These are phyloP conservation scores for Clavispora santaluciae DNA, from an alignment of 805 yeast species.

Conservation along the genomic window DNA sequence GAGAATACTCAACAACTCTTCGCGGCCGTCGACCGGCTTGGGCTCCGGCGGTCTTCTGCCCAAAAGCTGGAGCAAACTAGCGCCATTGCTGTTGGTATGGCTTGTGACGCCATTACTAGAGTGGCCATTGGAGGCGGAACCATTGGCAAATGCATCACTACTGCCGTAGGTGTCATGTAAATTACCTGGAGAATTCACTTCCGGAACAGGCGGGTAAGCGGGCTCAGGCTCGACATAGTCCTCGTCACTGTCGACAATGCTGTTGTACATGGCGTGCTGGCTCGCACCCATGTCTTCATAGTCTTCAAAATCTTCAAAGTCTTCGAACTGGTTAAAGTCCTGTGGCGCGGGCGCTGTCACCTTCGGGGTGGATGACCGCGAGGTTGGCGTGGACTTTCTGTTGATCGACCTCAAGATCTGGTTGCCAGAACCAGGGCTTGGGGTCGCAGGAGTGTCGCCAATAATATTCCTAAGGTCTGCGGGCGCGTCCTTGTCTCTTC, in stretches of 20 bases:
- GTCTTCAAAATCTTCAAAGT: conserved; percentile 27
- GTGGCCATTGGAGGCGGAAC: background rate
- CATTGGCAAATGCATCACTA: background rate
- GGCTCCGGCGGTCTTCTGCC: conserved; percentile 3
- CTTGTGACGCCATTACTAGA: conserved; percentile 1
- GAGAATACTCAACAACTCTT: conserved; percentile 18
- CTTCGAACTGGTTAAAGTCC: conserved; percentile 30
- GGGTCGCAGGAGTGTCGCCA: background rate
- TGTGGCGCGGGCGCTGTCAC: conserved; percentile 4
- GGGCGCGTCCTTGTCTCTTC: conserved; percentile 7
- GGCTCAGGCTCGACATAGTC: conserved; percentile 30
- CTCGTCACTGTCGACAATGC: conserved; percentile 26
- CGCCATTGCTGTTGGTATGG: conserved; percentile 10
- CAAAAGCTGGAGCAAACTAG: conserved; percentile 17
- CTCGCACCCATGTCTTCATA: conserved; percentile 19
- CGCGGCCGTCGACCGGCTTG: background rate
- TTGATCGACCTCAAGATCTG: conserved; percentile 15
- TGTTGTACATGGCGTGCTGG: conserved; percentile 19
- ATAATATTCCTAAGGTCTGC: conserved; percentile 10
- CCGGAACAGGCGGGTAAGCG: conserved; percentile 1
- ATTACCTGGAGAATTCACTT: conserved; percentile 3
- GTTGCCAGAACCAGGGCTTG: conserved; percentile 12
- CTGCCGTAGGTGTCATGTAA: conserved; percentile 13
- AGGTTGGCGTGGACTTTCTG: conserved; percentile 3
- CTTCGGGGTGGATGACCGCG: background rate